These are phyloP conservation scores for Starmerella stellata DNA, from an alignment of 805 yeast species.

Conservation along the genomic window DNA sequence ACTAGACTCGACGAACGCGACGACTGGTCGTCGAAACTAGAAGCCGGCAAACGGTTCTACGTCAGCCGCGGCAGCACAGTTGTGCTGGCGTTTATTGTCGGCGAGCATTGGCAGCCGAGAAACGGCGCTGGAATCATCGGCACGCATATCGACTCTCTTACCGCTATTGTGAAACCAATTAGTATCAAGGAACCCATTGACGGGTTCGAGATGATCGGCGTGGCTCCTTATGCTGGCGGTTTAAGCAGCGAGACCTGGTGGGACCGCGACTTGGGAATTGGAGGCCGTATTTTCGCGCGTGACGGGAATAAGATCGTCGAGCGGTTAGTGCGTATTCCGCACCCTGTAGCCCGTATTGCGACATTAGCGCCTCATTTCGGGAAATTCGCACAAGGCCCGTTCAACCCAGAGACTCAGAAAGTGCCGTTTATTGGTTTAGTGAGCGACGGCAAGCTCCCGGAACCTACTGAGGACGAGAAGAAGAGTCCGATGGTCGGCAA, in stretches of 20 bases:
- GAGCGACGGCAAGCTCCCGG: slow-evolving; percentile 18
- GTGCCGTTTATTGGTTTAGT: slow-evolving; percentile 60
- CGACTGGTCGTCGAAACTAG: slow-evolving; percentile 30
- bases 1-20: slow-evolving; percentile 44
- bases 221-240: slow-evolving; percentile 63
- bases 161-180: slow-evolving; percentile 52
- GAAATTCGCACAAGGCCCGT: slow-evolving; percentile 45
- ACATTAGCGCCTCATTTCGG: slow-evolving; percentile 82
- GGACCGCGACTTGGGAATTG: slow-evolving; percentile 73
- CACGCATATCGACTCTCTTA: slow-evolving; percentile 57
- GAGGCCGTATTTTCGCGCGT: slow-evolving; percentile 52
- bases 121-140: slow-evolving; percentile 51
- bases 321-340: slow-evolving; percentile 25
- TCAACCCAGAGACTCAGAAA: slow-evolving; percentile 61
- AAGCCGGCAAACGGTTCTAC: slow-evolving; percentile 34
- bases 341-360: slow-evolving; percentile 55
- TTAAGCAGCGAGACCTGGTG: slow-evolving; percentile 41
- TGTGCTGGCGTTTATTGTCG: slow-evolving; percentile 52
- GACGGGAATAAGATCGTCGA: slow-evolving; percentile 19
- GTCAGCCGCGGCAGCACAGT: slow-evolving; percentile 53
- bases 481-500: slow-evolving; percentile 50
- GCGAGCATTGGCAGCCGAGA: slow-evolving; percentile 46
- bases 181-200: slow-evolving; percentile 44
- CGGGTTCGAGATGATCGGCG: slow-evolving; percentile 63
- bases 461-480: slow-evolving; percentile 41